These are phyloP conservation scores for Aspergillus steynii DNA, from an alignment of 495 filamentous ascomycete genomes.

Conservation along the genomic window DNA sequence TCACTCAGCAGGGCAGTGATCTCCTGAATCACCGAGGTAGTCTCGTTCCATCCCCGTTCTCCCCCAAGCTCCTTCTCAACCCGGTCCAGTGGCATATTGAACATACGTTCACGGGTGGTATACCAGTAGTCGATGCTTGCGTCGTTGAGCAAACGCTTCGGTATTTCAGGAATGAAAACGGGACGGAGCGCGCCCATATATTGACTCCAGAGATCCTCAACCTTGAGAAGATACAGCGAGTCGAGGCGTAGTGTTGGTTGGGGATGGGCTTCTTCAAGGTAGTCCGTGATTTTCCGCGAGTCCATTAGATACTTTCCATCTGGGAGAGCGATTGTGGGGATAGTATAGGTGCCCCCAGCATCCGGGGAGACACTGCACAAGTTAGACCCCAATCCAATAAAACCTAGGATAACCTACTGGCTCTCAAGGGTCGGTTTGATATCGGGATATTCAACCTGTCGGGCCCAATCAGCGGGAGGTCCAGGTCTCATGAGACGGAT, in stretches of 20 bases:
- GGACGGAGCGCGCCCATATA: neutral
- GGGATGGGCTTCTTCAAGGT: neutral
- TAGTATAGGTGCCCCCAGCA: neutral
- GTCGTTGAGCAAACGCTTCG: slow-evolving; percentile 5
- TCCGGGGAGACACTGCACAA: neutral
- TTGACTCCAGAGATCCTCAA: neutral
- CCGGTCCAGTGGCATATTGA: neutral
- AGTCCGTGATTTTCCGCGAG: neutral
- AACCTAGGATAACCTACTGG: neutral
- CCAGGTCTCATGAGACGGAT: neutral
- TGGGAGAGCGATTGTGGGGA: neutral
- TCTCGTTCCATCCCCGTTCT: neutral
- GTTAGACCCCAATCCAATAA: neutral
- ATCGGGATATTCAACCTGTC: neutral
- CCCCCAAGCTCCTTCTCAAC: neutral
- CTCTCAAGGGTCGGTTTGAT: neutral
- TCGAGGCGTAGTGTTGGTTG: neutral
- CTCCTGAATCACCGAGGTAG: neutral
- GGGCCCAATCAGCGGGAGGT: neutral
- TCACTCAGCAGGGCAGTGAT: neutral
- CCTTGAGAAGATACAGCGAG: neutral
- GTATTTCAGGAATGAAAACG: neutral
- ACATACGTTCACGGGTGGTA: slow-evolving; percentile 1
- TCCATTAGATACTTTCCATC: neutral
- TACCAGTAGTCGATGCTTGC: slow-evolving; percentile 1